phyloP scores from a whole-genome alignment of 176 grass and related monocot genomes.

The Cenchrus fungigraminus region DNA sequence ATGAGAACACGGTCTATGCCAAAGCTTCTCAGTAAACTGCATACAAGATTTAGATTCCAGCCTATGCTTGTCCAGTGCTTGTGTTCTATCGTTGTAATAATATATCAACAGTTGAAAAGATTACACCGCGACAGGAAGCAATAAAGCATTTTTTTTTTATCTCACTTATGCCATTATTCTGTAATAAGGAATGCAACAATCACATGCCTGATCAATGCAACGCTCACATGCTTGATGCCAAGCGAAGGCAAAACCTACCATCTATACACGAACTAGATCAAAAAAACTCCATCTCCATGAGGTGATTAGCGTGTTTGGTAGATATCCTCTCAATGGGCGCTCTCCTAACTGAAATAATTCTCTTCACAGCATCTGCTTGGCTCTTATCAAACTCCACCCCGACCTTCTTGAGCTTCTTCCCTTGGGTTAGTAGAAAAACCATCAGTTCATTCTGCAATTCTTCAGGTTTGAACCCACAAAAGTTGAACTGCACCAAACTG shows the following conservation, averaged over 20 bases:
- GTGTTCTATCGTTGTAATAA: slow-evolving; percentile 20
- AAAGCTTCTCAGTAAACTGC: slow-evolving; percentile 24
- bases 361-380: slow-evolving; percentile 16
- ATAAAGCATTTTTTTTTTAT: slow-evolving; percentile 42
- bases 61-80: not conserved
- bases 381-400: slow-evolving; percentile 19
- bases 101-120: not conserved
- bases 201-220: too few species aligned
- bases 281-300: slow-evolving; percentile 35
- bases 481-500: slow-evolving; percentile 42
- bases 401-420: slow-evolving; percentile 39
- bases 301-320: not conserved
- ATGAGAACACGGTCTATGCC: slow-evolving; percentile 64
- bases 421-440: slow-evolving; percentile 28
- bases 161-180: not conserved
- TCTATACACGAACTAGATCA: not conserved
- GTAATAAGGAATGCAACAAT: not conserved
- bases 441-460: slow-evolving; percentile 36
- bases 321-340: slow-evolving; percentile 5
- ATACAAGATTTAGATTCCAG: not conserved
- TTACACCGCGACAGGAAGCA: not conserved
- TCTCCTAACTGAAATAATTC: slow-evolving; percentile 20
- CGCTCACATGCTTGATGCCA: not conserved
- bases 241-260: not conserved
- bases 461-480: slow-evolving; percentile 44